These are phyloP conservation scores for sunflower (Helianthus annuus) DNA, from an alignment of 129 eudicot species.

Conservation along the genomic window DNA sequence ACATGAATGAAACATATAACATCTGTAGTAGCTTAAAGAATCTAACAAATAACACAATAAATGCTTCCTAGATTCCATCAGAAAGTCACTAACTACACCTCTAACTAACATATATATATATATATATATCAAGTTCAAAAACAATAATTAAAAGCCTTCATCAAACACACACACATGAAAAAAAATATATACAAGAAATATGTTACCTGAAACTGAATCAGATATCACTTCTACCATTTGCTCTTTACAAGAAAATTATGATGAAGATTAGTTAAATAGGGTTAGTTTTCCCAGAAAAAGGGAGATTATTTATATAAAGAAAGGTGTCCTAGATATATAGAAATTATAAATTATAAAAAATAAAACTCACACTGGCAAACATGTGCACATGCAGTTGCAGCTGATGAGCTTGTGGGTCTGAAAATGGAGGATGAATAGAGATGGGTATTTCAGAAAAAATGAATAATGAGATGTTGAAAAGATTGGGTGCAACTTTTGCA, in stretches of 20 bases:
- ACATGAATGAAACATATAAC: constrained; percentile 5
- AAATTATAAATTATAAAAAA: neutral
- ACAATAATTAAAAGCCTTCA: neutral
- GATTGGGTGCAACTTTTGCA: neutral
- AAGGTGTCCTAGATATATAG: neutral
- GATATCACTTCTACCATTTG: constrained; percentile 15
- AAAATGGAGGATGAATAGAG: neutral
- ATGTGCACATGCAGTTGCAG: constrained; percentile 2
- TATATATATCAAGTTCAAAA: neutral
- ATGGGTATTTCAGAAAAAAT: neutral
- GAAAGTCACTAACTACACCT: neutral
- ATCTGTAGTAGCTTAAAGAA: constrained; percentile 2
- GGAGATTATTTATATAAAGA: neutral
- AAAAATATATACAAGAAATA: neutral
- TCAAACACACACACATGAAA: constrained; percentile 3
- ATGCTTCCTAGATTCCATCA: constrained; percentile 7
- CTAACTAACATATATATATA: neutral
- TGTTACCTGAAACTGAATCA: constrained; percentile 25
- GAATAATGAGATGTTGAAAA: neutral
- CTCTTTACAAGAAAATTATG: neutral
- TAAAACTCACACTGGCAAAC: neutral
- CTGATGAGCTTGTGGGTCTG: neutral
- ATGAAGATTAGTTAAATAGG: constrained; percentile 6
- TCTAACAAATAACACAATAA: neutral
- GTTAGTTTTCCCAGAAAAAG: neutral